Evolutionary conservation across 352 stramenopile genomes (phyloP).

Genomic region (Blastocystis sp.): DNA sequence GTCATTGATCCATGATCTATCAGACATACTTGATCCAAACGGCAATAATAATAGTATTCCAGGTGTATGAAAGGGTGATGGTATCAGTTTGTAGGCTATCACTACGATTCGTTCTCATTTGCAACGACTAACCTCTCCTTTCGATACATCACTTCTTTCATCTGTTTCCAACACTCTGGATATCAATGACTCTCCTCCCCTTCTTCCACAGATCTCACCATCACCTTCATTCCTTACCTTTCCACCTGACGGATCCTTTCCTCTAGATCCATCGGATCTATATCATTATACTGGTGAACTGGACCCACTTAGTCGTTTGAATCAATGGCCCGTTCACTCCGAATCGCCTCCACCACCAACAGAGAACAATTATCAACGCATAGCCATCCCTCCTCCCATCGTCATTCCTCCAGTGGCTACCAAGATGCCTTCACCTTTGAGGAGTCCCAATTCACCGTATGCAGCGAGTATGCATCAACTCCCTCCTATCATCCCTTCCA

Average conservation of each 20-base stretch:
- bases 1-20: background rate
- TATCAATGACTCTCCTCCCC: background rate
- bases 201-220: background rate
- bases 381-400: background rate
- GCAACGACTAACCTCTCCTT: background rate
- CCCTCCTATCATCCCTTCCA: background rate
- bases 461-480: background rate
- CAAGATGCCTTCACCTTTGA: background rate
- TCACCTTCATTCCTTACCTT: background rate
- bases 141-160: background rate
- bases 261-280: background rate
- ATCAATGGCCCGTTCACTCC: background rate
- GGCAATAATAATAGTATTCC: background rate
- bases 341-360: background rate
- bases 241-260: background rate
- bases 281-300: background rate
- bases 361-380: background rate
- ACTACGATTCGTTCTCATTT: background rate
- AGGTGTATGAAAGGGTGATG: background rate
- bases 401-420: background rate
- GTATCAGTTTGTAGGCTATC: background rate
- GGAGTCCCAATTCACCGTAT: slow-evolving; percentile 23
- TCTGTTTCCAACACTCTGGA: slow-evolving; percentile 2
- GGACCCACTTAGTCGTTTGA: background rate
- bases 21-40: background rate